These are phyloP conservation scores for Canavalia gladiata DNA, from an alignment of 306 rosid genomes.

Conservation along the genomic window DNA sequence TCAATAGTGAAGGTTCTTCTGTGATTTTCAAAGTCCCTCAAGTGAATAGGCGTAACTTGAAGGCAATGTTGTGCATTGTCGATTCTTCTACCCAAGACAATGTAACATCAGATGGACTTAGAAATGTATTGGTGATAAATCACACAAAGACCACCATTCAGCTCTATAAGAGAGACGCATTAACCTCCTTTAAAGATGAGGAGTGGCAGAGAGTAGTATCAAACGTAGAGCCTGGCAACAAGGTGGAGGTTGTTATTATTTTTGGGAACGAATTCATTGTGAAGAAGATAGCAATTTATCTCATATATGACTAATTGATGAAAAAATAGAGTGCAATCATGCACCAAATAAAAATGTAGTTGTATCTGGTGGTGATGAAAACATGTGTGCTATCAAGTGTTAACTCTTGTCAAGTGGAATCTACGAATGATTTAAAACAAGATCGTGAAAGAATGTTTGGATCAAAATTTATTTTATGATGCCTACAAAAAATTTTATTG, in stretches of 20 bases:
- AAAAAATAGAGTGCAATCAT: not conserved
- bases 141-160: conserved; percentile 14
- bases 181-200: not conserved
- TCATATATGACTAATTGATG: not conserved
- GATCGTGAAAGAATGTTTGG: no score
- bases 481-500: not conserved
- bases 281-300: not conserved
- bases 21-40: conserved; percentile 1
- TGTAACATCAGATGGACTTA: not conserved
- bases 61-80: conserved; percentile 15
- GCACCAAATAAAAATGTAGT: not conserved
- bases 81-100: conserved; percentile 1
- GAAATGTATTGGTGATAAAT: conserved; percentile 24
- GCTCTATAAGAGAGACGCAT: conserved; percentile 17
- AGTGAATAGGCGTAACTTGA: not conserved
- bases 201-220: conserved; percentile 25
- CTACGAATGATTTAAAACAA: no score
- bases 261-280: not conserved
- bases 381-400: not conserved
- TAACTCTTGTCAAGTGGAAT: no score
- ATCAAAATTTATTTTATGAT: not conserved
- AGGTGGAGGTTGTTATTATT: not conserved
- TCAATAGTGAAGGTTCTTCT: not conserved
- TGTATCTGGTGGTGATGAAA: not conserved
- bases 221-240: conserved; percentile 9